Evolutionary conservation across 2,329 filamentous ascomycete species (phyloP), one percentile per base, ranked within the genome.

Genomic region (Bipolaris oryzae): DNA sequence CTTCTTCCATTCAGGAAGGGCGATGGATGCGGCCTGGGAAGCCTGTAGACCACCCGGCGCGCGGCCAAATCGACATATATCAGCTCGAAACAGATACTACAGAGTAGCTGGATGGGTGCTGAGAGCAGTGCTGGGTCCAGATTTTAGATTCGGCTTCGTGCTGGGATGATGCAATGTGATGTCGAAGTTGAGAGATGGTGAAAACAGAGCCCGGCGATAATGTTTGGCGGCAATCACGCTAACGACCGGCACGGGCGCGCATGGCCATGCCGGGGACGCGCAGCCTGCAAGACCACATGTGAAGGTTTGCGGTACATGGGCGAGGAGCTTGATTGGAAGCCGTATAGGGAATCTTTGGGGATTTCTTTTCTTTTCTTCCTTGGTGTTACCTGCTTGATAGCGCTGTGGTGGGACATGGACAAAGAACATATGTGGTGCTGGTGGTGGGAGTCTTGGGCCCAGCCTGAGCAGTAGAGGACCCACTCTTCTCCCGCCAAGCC

Each of bases 31-130:
- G 63, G 66, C 60, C 65, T 62, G 54, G 62, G 73, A 62, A 68
- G 66, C 60, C 64, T 63, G 50, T 57, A 73, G 66, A 73, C 71
- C 69, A 70, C 74, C 70, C 61, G 58, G 61, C 64, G 63, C 70
- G 61, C 61, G 64, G 62, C 67, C 66, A 67, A 69, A 64, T 58
- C 57, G 60, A 61, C 69, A 71, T 72, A 50, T 64, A 72, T 60
- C 57, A 58, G 51, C 53, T 45, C 65, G 61, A 69, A 66, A 51
- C 37, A 16, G 47, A 59, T 60, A 65, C 70, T 67, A 63, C 60
- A 60, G 46, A 61, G 66, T 61, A 66, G 66, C 45, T 44, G 21
- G 25, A 48, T 28, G 51, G 49, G 53, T 42, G 58, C 45, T 55
- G 61, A 65, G 55, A 45, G 51, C 58, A 50, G 58, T 75, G 68